Percentiles rank a stretch among this genome's conserved stretches.
phyloP scores from a whole-genome alignment of 768 basidiomycete genomes.

The Boletellus sp. region DNA sequence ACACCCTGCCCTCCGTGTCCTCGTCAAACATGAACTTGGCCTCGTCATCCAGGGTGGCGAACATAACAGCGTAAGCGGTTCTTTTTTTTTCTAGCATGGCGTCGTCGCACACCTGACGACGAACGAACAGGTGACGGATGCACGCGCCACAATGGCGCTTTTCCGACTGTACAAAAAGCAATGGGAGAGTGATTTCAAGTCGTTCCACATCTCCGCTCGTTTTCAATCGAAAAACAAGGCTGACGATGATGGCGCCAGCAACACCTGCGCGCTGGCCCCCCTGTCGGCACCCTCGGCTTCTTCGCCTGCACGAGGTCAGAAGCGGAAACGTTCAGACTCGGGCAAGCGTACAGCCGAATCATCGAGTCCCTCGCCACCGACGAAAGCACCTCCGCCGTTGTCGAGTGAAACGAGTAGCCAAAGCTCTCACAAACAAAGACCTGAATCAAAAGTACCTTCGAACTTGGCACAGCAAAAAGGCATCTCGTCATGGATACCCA shows the following conservation, averaged over 20 bases:
- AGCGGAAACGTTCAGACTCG: constrained; percentile 14
- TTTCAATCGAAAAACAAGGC: neutral
- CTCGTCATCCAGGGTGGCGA: constrained; percentile 83
- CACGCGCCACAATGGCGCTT: constrained; percentile 92
- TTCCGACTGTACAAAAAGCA: constrained; percentile 77
- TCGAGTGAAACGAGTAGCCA: neutral
- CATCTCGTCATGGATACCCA: constrained; percentile 60
- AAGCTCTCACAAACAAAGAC: neutral
- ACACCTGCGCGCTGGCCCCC: neutral
- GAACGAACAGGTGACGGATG: constrained; percentile 73
- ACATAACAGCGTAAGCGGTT: constrained; percentile 74
- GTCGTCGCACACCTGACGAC: neutral
- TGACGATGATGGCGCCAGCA: neutral
- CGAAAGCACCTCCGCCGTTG: neutral
- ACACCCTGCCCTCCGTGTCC: constrained; percentile 70
- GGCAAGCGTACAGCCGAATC: neutral
- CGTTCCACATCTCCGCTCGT: neutral
- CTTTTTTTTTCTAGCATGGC: neutral
- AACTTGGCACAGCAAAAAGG: constrained; percentile 39
- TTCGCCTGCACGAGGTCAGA: neutral
- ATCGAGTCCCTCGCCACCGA: neutral
- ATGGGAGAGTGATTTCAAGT: constrained; percentile 62
- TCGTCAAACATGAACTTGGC: constrained; percentile 76
- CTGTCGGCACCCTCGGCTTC: neutral
- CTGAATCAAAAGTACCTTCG: neutral